Evolutionary conservation across 371 early-diverging fungal genomes (phyloP), one percentile per base, ranked within the genome.

Genomic region (Mucor racemosus): DNA sequence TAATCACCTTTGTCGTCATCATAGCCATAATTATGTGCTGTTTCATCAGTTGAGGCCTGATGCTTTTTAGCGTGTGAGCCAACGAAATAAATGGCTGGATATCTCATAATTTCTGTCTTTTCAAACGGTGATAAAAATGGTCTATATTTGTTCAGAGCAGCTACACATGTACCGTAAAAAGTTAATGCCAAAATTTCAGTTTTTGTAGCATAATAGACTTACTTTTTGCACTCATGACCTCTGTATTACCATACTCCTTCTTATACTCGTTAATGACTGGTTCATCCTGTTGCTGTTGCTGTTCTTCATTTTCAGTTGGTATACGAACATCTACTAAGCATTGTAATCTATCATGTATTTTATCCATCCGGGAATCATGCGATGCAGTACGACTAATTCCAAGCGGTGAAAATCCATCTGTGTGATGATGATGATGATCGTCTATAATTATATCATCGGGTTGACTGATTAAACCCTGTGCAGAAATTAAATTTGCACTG

Each of bases 1-100:
- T 92, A 92, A 69, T 93, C 94, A 33, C 94, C 94, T 15, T 90
- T 87, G 34, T 89, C 81, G 71, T 93, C 94, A 72, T 93, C 94
- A 60, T 85, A 96, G 26, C 94, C 91, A 75, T 82, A 76, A 65
- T 91, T 86, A 41, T 74, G 73, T 17, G 77, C 72, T 38, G 73
- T 71, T 14, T 81, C 76, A 36, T 87, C 87, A 33, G 75, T 73
- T 15, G 75, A 78, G 0, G 82, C 83, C 33, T 76, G 67, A 38
- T 71, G 71, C 66, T 89, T 89, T 54, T 86, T 76, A 4, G 89
- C 84, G 64, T 89, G 88, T 48, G 84, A 86, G 26, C 97, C 97
- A 48, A 91, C 88, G 73, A 91, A 97, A 74, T 94, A 97, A 39
- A 97, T 80, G 26, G 90, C 85, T 6, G 86, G 84, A 62, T 81